These are phyloP conservation scores for Schrenkiella parvula DNA, from an alignment of 345 rosid genomes.

Conservation along the genomic window DNA sequence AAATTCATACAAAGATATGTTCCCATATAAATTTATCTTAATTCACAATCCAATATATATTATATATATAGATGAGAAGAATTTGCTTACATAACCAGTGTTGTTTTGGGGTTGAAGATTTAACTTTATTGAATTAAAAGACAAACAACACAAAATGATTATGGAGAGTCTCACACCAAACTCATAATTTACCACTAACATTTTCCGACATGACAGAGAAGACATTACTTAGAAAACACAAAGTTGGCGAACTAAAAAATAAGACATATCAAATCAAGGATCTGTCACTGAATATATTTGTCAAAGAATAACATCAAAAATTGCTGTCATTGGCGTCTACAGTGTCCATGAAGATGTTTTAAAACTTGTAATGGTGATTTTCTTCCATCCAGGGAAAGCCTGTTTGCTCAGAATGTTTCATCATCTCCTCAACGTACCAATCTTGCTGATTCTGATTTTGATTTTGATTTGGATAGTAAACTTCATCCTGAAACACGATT, in stretches of 20 bases:
- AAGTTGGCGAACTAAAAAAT: background rate
- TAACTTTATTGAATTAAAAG: background rate
- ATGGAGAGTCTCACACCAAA: background rate
- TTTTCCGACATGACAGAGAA: background rate
- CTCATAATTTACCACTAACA: background rate
- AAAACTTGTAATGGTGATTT: background rate
- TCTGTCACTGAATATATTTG: background rate
- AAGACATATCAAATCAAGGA: background rate
- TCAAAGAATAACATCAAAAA: background rate
- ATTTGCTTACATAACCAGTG: background rate
- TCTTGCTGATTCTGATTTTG: background rate
- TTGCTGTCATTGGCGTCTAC: background rate
- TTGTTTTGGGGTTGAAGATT: background rate
- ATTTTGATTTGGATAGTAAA: background rate
- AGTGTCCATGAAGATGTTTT: background rate
- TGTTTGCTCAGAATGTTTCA: background rate
- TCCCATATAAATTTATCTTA: background rate
- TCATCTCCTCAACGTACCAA: background rate
- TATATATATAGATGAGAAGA: background rate
- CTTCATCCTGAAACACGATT: background rate
- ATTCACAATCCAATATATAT: background rate
- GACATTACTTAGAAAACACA: background rate
- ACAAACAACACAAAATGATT: background rate
- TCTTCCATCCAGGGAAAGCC: slow-evolving; percentile 8
- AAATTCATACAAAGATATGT: too few species aligned